Conservation (phyloP, 2,329 filamentous ascomycete species). For the Hymenoscyphus scutula region DNA sequence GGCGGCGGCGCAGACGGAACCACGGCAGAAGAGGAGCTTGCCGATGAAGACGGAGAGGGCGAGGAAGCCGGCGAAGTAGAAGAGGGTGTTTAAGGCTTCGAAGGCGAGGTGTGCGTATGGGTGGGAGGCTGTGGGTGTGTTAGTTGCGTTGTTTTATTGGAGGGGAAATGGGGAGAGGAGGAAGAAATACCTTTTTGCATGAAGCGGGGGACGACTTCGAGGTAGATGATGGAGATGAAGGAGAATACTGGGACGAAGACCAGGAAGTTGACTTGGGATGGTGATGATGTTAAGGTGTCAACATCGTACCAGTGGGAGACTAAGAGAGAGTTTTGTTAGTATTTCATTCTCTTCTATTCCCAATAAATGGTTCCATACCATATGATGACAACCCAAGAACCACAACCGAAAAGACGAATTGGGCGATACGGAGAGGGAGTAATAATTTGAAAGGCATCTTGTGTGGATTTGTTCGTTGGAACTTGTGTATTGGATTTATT, state of each 20-base stretch:
- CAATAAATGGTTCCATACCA: conserved; percentile 38
- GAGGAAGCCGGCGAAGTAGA: conserved; percentile 60
- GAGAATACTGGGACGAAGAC: conserved; percentile 54
- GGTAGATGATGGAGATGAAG: conserved; percentile 52
- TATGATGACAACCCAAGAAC: conserved; percentile 50
- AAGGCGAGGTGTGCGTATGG: conserved; percentile 49
- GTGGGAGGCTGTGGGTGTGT: conserved; percentile 41
- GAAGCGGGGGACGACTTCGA: conserved; percentile 49
- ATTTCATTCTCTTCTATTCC: conserved; percentile 6
- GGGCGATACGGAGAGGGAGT: conserved; percentile 45
- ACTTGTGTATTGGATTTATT: conserved; percentile 9
- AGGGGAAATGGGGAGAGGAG: not conserved
- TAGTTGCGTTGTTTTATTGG: not conserved
- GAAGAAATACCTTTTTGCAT: conserved; percentile 31
- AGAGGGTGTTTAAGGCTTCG: conserved; percentile 51
- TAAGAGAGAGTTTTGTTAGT: conserved; percentile 36
- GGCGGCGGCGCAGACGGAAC: conserved; percentile 54
- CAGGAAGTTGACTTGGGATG: conserved; percentile 56
- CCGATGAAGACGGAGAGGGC: conserved; percentile 56
- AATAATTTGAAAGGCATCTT: conserved; percentile 43
- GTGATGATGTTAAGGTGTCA: conserved; percentile 53
- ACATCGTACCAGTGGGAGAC: conserved; percentile 60
- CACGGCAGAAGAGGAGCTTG: conserved; percentile 55
- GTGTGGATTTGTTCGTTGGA: not conserved
- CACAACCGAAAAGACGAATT: conserved; percentile 45